A percentile compares a stretch with the other conserved stretches of the same genome.
Evolutionary conservation across 306 rosid species (phyloP).

Genomic region (Crotalaria pallida): DNA sequence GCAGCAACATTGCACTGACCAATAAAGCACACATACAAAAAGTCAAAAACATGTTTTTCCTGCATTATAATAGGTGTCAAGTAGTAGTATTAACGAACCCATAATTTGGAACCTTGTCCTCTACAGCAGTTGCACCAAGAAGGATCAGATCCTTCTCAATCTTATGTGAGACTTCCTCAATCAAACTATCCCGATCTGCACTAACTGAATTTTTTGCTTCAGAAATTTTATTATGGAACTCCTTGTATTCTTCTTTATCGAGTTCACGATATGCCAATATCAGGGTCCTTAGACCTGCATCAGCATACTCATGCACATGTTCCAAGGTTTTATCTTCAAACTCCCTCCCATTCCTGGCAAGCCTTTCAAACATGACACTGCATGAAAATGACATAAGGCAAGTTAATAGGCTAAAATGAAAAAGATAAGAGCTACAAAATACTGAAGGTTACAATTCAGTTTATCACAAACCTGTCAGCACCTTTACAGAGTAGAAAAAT

Average conservation of each 20-base stretch:
- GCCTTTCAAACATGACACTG: constrained; percentile 96
- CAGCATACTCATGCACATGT: constrained; percentile 60
- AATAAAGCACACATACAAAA: too few relatives aligned
- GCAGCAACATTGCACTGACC: too few relatives aligned
- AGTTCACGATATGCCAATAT: constrained; percentile 78
- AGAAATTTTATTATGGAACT: constrained; percentile 48
- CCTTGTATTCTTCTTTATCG: constrained; percentile 56
- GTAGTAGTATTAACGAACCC: too few relatives aligned
- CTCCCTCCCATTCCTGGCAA: constrained; percentile 57
- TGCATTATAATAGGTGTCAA: too few relatives aligned
- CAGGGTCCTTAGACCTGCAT: too few relatives aligned
- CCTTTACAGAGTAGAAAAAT: too few relatives aligned
- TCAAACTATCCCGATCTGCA: constrained; percentile 58
- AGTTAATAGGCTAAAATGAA: background rate
- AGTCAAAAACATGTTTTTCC: too few relatives aligned
- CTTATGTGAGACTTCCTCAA: constrained; percentile 60
- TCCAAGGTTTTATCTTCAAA: constrained; percentile 66
- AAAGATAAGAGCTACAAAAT: background rate
- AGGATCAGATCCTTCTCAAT: constrained; percentile 69
- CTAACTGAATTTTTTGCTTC: constrained; percentile 58
- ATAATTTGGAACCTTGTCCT: too few relatives aligned
- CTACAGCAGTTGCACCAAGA: constrained; percentile 95
- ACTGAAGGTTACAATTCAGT: too few relatives aligned
- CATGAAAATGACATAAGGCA: constrained; percentile 13
- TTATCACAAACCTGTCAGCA: too few relatives aligned